These are phyloP conservation scores for Melanopsichium pennsylvanicum DNA, from an alignment of 1,284 basidiomycete species.

Conservation along the genomic window DNA sequence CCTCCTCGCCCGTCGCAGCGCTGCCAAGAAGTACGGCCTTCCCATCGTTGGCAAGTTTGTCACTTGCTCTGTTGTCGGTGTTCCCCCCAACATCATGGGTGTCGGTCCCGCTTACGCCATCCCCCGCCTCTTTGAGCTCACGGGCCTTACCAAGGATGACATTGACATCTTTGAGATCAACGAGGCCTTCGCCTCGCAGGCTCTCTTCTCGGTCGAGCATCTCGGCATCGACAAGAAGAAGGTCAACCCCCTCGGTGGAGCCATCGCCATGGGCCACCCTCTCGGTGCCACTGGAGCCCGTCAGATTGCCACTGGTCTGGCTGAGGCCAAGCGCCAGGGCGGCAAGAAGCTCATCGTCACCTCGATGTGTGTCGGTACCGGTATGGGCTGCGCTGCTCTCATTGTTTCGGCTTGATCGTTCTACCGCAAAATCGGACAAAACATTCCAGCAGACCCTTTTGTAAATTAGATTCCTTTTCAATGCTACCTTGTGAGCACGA, in stretches of 20 bases:
- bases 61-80: constrained; percentile 76
- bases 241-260: constrained; percentile 68
- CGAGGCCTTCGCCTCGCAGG: constrained; percentile 68
- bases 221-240: constrained; percentile 67
- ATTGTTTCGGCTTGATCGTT: constrained; percentile 73
- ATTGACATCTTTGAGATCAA: constrained; percentile 65
- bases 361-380: constrained; percentile 87
- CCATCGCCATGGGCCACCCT: constrained; percentile 67
- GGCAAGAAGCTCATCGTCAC: constrained; percentile 71
- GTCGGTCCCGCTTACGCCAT: constrained; percentile 65
- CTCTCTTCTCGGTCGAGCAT: constrained; percentile 71
- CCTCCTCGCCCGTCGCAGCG: constrained; percentile 82
- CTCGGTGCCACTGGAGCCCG: constrained; percentile 76
- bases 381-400: constrained; percentile 82
- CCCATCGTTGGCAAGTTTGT: constrained; percentile 94
- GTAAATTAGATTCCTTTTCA: constrained; percentile 18
- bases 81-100: constrained; percentile 66
- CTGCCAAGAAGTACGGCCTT: constrained; percentile 86
- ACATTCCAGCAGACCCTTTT: no score
- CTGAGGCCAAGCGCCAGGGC: constrained; percentile 76
- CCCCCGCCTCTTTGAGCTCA: constrained; percentile 59
- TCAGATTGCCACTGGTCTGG: constrained; percentile 83
- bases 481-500: not conserved
- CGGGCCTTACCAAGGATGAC: constrained; percentile 56
- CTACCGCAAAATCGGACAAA: not conserved